A percentile compares a stretch with the other conserved stretches of the same genome.
phyloP scores from a whole-genome alignment of 352 stramenopile species.

The Phytophthora aleatoria region DNA sequence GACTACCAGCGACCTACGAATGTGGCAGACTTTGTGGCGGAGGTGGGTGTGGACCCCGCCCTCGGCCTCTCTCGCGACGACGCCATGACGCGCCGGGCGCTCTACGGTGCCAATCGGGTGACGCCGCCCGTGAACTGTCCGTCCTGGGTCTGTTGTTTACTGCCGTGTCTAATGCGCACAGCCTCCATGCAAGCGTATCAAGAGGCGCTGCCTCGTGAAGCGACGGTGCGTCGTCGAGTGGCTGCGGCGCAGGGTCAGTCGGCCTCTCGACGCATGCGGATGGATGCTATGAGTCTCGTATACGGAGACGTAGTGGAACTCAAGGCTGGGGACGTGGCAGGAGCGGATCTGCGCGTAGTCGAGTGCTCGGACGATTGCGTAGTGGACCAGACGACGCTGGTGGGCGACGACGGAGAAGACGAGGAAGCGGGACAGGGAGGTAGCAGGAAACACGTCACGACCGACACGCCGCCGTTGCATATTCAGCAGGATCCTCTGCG shows the following conservation, averaged over 20 bases:
- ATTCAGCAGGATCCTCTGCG: conserved; percentile 38
- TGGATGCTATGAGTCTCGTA: conserved; percentile 92
- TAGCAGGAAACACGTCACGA: conserved; percentile 45
- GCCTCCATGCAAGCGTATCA: conserved; percentile 92
- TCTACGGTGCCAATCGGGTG: conserved; percentile 90
- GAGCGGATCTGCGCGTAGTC: conserved; percentile 87
- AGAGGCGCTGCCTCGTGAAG: conserved; percentile 84
- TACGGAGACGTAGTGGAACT: conserved; percentile 93
- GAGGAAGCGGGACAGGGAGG: conserved; percentile 30
- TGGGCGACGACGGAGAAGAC: conserved; percentile 36
- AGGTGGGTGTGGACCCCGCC: conserved; percentile 59
- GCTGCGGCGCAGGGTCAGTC: conserved; percentile 20
- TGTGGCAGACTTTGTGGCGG: conserved; percentile 63
- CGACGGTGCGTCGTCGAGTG: conserved; percentile 78
- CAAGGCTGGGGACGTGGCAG: conserved; percentile 86
- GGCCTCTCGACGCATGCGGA: conserved; percentile 80
- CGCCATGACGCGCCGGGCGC: conserved; percentile 62
- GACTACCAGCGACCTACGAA: conserved; percentile 47
- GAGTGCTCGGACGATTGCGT: conserved; percentile 81
- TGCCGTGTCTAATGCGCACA: conserved; percentile 93
- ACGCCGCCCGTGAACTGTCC: conserved; percentile 92
- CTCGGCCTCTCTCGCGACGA: conserved; percentile 73
- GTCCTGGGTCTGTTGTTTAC: conserved; percentile 93
- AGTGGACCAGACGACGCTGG: conserved; percentile 63
- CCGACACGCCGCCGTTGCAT: conserved; percentile 21